Percentiles rank a stretch among this genome's conserved stretches.
These are phyloP conservation scores for Pachysolen tannophilus DNA, from an alignment of 805 yeast species.

Conservation along the genomic window DNA sequence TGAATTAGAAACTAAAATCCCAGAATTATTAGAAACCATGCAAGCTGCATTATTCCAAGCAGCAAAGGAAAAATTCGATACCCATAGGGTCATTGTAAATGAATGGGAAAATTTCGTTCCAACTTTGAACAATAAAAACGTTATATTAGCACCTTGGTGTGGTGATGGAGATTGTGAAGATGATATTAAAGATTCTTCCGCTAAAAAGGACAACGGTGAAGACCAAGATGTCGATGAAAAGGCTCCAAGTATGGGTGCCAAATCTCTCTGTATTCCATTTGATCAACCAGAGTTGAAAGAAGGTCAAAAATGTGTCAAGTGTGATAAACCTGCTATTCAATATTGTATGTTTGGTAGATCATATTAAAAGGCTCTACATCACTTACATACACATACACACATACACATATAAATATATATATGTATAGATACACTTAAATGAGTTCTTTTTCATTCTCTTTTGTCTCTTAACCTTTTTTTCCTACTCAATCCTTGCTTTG, in stretches of 20 bases:
- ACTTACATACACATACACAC: too few relatives aligned
- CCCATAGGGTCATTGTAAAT: constrained; percentile 73
- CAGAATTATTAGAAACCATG: constrained; percentile 73
- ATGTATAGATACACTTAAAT: not conserved
- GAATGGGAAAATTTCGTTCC: constrained; percentile 93
- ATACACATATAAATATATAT: too few relatives aligned
- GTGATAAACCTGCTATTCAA: constrained; percentile 66
- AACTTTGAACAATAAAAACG: constrained; percentile 82
- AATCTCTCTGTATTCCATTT: constrained; percentile 93
- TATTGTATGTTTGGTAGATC: constrained; percentile 98
- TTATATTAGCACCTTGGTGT: constrained; percentile 96
- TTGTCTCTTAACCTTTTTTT: not conserved
- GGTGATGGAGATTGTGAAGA: constrained; percentile 93
- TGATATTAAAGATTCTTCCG: constrained; percentile 84
- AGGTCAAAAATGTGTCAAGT: constrained; percentile 82
- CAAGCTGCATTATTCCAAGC: constrained; percentile 65
- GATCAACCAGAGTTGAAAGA: constrained; percentile 77
- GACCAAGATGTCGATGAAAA: constrained; percentile 89
- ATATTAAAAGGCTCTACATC: constrained; percentile 46
- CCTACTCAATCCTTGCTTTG: too few relatives aligned
- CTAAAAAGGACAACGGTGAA: constrained; percentile 72
- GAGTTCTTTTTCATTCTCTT: not conserved
- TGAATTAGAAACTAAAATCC: constrained; percentile 58
- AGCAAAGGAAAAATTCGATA: constrained; percentile 79
- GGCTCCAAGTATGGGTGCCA: constrained; percentile 99